A percentile compares a stretch with the other conserved stretches of the same genome.
Conservation (phyloP, 768 basidiomycete species). For the Cytidiella melzeri region DNA sequence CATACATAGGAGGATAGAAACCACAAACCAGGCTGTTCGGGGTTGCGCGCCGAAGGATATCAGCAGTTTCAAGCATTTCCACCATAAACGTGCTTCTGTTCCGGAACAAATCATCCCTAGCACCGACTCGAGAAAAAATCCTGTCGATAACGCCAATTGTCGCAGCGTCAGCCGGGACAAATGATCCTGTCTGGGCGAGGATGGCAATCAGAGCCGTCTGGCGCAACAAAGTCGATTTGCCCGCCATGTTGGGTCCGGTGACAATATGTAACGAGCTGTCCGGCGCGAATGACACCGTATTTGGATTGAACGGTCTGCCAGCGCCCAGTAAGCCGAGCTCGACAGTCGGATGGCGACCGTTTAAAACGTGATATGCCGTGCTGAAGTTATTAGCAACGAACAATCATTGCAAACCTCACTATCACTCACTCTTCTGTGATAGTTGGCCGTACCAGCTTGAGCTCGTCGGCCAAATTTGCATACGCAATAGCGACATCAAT, state of each 20-base stretch:
- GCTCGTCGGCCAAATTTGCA: slow-evolving; percentile 71
- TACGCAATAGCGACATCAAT: slow-evolving; percentile 81
- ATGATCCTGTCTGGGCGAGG: slow-evolving; percentile 89
- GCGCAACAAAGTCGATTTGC: slow-evolving; percentile 89
- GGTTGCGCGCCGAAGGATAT: slow-evolving; percentile 83
- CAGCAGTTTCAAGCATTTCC: slow-evolving; percentile 93
- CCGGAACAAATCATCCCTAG: slow-evolving; percentile 89
- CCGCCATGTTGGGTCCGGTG: slow-evolving; percentile 95
- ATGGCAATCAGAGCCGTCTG: slow-evolving; percentile 88
- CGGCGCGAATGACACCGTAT: slow-evolving; percentile 60
- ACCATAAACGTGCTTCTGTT: slow-evolving; percentile 98
- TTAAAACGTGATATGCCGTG: slow-evolving; percentile 55
- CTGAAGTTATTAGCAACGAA: slow-evolving; percentile 26
- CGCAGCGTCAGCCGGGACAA: slow-evolving; percentile 84
- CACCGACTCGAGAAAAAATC: slow-evolving; percentile 91
- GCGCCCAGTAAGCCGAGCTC: slow-evolving; percentile 76
- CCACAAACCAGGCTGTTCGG: slow-evolving; percentile 67
- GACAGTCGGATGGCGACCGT: slow-evolving; percentile 91
- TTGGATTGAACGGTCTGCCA: slow-evolving; percentile 79
- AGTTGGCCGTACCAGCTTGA: slow-evolving; percentile 67
- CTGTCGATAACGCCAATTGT: slow-evolving; percentile 82
- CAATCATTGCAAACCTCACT: neutral
- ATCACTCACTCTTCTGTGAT: slow-evolving; percentile 61
- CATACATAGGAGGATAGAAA: neutral
- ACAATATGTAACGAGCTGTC: slow-evolving; percentile 70